These are phyloP conservation scores for Populus hybrid DNA, from an alignment of 441 rosid genomes.

Conservation along the genomic window DNA sequence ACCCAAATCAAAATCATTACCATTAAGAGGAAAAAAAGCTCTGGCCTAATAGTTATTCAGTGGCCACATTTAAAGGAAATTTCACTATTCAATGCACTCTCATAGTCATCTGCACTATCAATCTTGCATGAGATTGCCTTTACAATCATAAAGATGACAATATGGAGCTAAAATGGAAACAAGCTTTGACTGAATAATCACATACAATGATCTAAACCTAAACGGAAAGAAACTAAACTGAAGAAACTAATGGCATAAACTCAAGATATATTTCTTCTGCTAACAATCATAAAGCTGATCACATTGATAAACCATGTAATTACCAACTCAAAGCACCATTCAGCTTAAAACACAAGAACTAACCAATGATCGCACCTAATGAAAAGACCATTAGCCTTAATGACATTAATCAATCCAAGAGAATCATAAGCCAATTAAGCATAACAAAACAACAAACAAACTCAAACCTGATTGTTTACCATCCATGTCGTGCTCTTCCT, in stretches of 20 bases:
- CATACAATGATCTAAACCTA: background rate
- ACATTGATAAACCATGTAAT: background rate
- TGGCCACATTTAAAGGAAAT: background rate
- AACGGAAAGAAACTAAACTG: background rate
- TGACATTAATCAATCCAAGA: background rate
- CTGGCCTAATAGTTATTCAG: background rate
- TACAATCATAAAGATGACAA: background rate
- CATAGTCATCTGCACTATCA: background rate
- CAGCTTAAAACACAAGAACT: background rate
- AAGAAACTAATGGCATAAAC: background rate
- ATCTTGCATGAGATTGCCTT: background rate
- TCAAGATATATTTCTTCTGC: background rate
- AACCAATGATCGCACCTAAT: background rate
- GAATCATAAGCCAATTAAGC: background rate
- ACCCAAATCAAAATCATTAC: background rate
- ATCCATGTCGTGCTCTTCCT: slow-evolving; percentile 37
- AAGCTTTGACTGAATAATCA: background rate
- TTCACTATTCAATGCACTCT: background rate
- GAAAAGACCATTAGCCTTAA: background rate
- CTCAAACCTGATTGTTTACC: slow-evolving; percentile 40
- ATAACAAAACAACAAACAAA: slow-evolving; percentile 10
- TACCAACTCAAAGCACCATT: background rate
- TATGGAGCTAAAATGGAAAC: slow-evolving; percentile 6
- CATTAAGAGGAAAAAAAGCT: background rate
- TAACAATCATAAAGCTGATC: background rate